Evolutionary conservation across 257 asterid species (phyloP), one percentile per base, ranked within the genome.

Genomic region (Nicotiana tomentosiformis): DNA sequence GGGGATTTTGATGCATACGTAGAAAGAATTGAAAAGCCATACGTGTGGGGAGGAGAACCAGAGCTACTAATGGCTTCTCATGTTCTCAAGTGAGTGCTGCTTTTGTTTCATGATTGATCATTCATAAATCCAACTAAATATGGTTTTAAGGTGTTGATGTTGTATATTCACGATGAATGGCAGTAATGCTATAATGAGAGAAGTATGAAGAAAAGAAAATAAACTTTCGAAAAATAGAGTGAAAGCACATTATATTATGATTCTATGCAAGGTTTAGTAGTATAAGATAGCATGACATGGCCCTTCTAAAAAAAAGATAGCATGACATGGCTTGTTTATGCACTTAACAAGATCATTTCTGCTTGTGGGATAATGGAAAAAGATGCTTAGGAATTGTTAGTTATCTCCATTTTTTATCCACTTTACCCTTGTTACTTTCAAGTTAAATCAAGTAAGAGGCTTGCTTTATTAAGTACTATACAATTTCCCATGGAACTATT

Each of bases 41-140:
- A 90, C 83, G 91, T 89, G 66, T 95, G 98, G 98, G 98, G 98
- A 70, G 98, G 98, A 80, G 98, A 95, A 82, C 96, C 96, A 1
- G 98, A 95, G 88, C 82, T 95, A 81, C 87, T 92, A 18, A 93
- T 95, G 98, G 87, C 96, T 78, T 92, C 98, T 65, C 97, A 95
- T 90, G 93, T 95, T 78, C 93, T 93, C 15, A 88, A 89, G 98
- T 95, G 77, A 91, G 93, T 86, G 61, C 32, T 72, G 62, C 53
- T 81, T 23, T 9, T n/a, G 30, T 43, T 77, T 58, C 3, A 7
- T 53, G 70, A 17, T n/a, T 51, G 53, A 57, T 33, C 29, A 2
- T 83, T 33, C 51, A 2, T 20, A 26, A 58, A 30, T 81, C 33
- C 67, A 35, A 60, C 29, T 35, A 18, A 14, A 30, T 35, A 5